phyloP scores from a whole-genome alignment of 2,329 filamentous ascomycete species.

The Claviceps arundinis region DNA sequence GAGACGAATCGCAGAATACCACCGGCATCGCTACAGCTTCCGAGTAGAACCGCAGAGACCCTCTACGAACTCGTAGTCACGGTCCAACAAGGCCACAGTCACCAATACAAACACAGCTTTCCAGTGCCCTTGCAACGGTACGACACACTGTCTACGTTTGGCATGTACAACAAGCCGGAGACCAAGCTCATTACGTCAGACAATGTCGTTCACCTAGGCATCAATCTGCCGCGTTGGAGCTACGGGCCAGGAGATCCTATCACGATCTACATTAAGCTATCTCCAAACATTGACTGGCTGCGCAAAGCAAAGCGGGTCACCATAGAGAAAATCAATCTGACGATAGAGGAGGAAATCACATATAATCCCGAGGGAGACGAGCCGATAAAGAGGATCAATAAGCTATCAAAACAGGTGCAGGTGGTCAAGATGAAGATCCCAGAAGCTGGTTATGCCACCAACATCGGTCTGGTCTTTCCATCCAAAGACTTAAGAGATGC shows the following conservation, averaged over 20 bases:
- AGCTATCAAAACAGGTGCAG: slow-evolving; percentile 72
- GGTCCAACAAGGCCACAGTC: slow-evolving; percentile 76
- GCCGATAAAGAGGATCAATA: slow-evolving; percentile 78
- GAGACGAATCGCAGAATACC: slow-evolving; percentile 84
- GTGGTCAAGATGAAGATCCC: slow-evolving; percentile 72
- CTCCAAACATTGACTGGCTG: slow-evolving; percentile 84
- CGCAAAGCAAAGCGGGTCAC: slow-evolving; percentile 82
- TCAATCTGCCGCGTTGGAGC: slow-evolving; percentile 88
- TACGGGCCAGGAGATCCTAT: slow-evolving; percentile 93
- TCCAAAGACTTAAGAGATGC: slow-evolving; percentile 75
- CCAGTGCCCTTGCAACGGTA: slow-evolving; percentile 85
- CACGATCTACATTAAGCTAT: slow-evolving; percentile 87
- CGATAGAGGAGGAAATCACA: slow-evolving; percentile 96
- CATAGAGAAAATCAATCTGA: slow-evolving; percentile 85
- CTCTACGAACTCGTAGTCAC: slow-evolving; percentile 94
- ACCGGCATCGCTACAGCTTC: slow-evolving; percentile 79
- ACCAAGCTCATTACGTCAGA: slow-evolving; percentile 75
- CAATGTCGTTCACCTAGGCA: slow-evolving; percentile 81
- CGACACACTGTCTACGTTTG: slow-evolving; percentile 94
- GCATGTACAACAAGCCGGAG: slow-evolving; percentile 97
- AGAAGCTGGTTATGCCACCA: slow-evolving; percentile 84
- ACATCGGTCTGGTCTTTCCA: slow-evolving; percentile 81
- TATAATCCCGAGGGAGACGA: slow-evolving; percentile 97
- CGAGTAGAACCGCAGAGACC: slow-evolving; percentile 89
- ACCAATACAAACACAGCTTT: slow-evolving; percentile 83